A percentile compares a stretch with the other conserved stretches of the same genome.
phyloP scores from a whole-genome alignment of 1,139 yeast species.

The Pichia kudriavzevii region DNA sequence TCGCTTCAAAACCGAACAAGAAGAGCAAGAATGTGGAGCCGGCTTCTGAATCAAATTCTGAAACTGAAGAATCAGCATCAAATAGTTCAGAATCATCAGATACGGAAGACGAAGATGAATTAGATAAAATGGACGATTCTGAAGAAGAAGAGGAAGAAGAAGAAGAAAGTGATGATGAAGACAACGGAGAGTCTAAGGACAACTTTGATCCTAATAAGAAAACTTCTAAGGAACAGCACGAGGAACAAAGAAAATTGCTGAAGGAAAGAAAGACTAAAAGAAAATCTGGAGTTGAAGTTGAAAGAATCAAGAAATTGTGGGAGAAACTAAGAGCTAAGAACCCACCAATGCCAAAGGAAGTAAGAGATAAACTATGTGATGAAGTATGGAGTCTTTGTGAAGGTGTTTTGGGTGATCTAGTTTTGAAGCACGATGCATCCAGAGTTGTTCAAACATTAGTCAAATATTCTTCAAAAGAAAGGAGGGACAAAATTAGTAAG shows the following conservation, averaged over 20 bases:
- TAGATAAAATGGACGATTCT: conserved; percentile 10
- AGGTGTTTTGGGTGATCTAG: conserved; percentile 75
- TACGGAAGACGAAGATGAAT: conserved; percentile 9
- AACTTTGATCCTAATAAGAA: conserved; percentile 32
- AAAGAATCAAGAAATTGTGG: conserved; percentile 83
- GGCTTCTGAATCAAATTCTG: conserved; percentile 12
- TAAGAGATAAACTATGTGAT: conserved; percentile 71
- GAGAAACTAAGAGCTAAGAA: conserved; percentile 82
- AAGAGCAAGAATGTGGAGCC: conserved; percentile 15
- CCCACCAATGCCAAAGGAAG: conserved; percentile 71
- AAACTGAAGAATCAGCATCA: conserved; percentile 10
- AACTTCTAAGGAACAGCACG: conserved; percentile 62
- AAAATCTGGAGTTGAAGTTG: conserved; percentile 79
- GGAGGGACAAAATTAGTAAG: conserved; percentile 63
- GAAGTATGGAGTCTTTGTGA: conserved; percentile 81
- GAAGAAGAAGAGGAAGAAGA: conserved; percentile 19
- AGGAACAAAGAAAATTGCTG: conserved; percentile 71
- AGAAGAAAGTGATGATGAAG: conserved; percentile 21
- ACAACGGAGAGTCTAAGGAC: conserved; percentile 27
- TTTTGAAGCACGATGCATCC: conserved; percentile 92
- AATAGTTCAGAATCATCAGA: conserved; percentile 11
- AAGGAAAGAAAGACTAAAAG: conserved; percentile 82
- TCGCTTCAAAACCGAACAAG: conserved; percentile 13
- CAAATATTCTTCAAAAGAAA: conserved; percentile 73
- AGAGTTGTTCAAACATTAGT: conserved; percentile 92